Evolutionary conservation across 2,329 filamentous ascomycete genomes (phyloP).

Genomic region (Talaromyces sp.): DNA sequence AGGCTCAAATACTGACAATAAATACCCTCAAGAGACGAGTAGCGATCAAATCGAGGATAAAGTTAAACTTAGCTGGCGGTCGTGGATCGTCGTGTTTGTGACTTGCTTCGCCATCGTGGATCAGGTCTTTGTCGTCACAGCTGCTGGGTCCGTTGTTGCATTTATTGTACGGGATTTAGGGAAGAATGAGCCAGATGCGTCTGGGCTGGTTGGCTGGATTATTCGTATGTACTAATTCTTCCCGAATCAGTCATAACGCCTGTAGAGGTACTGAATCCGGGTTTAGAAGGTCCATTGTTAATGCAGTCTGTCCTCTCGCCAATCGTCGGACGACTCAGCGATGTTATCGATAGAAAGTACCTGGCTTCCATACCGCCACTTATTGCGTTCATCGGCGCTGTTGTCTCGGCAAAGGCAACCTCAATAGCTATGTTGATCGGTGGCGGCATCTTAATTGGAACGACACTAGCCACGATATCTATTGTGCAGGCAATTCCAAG

Average conservation of each 20-base stretch:
- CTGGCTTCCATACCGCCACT: constrained; percentile 7
- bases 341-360: constrained; percentile 9
- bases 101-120: constrained; percentile 9
- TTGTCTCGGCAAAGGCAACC: constrained; percentile 9
- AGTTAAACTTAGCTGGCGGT: constrained; percentile 5
- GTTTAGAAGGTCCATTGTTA: constrained; percentile 7
- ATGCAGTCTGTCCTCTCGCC: constrained; percentile 9
- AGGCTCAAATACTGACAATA: not conserved
- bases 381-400: constrained; percentile 5
- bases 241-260: not conserved
- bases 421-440: constrained; percentile 10
- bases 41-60: not conserved
- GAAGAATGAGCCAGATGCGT: not conserved
- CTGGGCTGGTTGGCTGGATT: constrained; percentile 6
- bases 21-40: not conserved
- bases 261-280: not conserved
- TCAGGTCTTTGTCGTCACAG: constrained; percentile 11
- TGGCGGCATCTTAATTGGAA: constrained; percentile 7
- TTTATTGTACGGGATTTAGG: constrained; percentile 10
- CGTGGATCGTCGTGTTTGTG: constrained; percentile 7
- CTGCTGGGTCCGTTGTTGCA: constrained; percentile 7
- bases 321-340: constrained; percentile 8
- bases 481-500: constrained; percentile 10
- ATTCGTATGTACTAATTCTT: constrained; percentile 1
- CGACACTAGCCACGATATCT: constrained; percentile 5